Percentiles rank a stretch among this genome's conserved stretches.
Conservation (phyloP, 495 filamentous ascomycete genomes). For the Alectoria sarmentosa region DNA sequence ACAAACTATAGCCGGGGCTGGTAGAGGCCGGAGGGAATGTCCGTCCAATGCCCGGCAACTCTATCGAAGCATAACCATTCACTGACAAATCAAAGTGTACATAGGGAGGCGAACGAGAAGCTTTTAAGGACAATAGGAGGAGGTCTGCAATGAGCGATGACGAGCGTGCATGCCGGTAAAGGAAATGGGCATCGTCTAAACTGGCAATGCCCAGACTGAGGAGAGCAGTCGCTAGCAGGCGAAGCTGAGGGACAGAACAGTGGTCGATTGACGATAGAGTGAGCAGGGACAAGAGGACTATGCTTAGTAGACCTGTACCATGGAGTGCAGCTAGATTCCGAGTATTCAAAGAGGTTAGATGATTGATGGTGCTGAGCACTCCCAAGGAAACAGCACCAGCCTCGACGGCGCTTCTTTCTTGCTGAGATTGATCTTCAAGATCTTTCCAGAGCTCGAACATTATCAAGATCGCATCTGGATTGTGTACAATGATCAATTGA, state of each 20-base stretch:
- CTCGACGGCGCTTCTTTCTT: conserved; percentile 15
- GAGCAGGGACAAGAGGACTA: conserved; percentile 64
- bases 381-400: conserved; percentile 4
- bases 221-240: conserved; percentile 51
- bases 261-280: conserved; percentile 38
- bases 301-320: conserved; percentile 64
- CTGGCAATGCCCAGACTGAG: conserved; percentile 63
- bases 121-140: conserved; percentile 62
- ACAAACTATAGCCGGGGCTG: conserved; percentile 75
- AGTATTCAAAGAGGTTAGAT: conserved; percentile 51
- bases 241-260: conserved; percentile 50
- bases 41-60: conserved; percentile 73
- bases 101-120: conserved; percentile 67
- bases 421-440: conserved; percentile 31
- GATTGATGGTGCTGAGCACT: conserved; percentile 25
- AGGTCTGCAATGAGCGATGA: conserved; percentile 61
- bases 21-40: conserved; percentile 71
- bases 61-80: conserved; percentile 81
- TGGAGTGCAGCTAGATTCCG: conserved; percentile 74
- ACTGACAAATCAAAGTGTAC: conserved; percentile 91
- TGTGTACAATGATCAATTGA: conserved; percentile 15
- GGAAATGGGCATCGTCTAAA: conserved; percentile 69
- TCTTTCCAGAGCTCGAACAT: conserved; percentile 24
- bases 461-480: conserved; percentile 23
- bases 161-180: conserved; percentile 59